Evolutionary conservation across 2,329 filamentous ascomycete genomes (phyloP), one percentile per base, ranked within the genome.

Genomic region (Colletotrichum lindemuthianum): DNA sequence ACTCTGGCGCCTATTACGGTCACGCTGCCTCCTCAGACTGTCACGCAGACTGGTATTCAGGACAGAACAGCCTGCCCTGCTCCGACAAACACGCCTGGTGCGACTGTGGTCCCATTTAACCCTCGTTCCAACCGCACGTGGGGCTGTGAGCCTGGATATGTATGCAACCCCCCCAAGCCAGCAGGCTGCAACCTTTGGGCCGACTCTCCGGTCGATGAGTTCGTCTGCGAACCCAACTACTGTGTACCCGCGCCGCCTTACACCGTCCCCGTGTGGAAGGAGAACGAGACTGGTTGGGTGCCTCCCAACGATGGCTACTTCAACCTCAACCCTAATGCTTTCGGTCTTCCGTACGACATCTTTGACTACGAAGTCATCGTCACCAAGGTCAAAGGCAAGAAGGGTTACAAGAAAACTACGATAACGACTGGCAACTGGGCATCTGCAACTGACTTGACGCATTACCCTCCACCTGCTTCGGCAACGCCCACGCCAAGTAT

Each of bases 291-390:
- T 0, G 67, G 75, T 13, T 87, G 84, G 70, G 88, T 83, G 67
- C 83, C 83, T 2, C 79, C 83, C 1, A 80, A 78, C 0, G 72
- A 79, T 0, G 86, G 83, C 4, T 91, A 90, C 72, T 92, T 88
- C 76, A 84, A 91, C 63, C 80, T 92, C n/a, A 79, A 88, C 59
- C 86, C 90, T 0, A 73, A 79, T 1, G 81, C 81, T 0, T 92
- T 92, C 63, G 89, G 88, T 5, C 77, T 92, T 13, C 84, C 81
- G 53, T 89, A 86, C 63, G 84, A 84, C 45, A 88, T 91, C 15
- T 91, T 90, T 65, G 79, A 81, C 16, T 75, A 81, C 32, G 70
- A 82, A 6, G 69, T 77, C 1, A 70, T 80, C 10, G 69, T 78
- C 6, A 76, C 75, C 59, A 72, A 76, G 2, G 59, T 78, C 7